These are phyloP conservation scores for Miamiensis avidus DNA, from an alignment of 169 alveolate species.

Conservation along the genomic window DNA sequence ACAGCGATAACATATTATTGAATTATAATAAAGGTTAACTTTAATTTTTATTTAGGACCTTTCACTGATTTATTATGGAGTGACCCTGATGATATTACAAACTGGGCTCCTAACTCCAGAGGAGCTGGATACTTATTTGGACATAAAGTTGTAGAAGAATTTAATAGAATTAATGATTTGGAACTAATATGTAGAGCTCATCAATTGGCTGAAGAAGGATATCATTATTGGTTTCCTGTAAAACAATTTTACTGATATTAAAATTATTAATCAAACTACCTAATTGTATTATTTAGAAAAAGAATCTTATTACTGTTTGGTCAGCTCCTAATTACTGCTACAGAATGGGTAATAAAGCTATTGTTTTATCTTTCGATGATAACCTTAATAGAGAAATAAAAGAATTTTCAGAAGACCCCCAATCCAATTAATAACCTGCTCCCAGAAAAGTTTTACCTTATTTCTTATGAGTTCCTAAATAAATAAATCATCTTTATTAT, in stretches of 20 bases:
- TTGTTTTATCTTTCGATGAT: not conserved
- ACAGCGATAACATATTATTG: not conserved
- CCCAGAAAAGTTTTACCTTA: slow-evolving; percentile 5
- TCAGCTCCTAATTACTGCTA: slow-evolving; percentile 77
- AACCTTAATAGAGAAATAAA: not conserved
- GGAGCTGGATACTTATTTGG: slow-evolving; percentile 88
- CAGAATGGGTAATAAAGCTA: slow-evolving; percentile 18
- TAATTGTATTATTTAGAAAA: slow-evolving; percentile 15
- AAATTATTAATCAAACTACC: not conserved
- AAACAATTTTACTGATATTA: not conserved
- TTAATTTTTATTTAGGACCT: not conserved
- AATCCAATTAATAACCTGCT: not conserved
- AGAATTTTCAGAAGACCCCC: not conserved
- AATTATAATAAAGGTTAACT: no score
- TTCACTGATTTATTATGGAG: slow-evolving; percentile 86
- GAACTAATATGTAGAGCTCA: slow-evolving; percentile 81
- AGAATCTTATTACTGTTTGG: slow-evolving; percentile 75
- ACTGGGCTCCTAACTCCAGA: slow-evolving; percentile 91
- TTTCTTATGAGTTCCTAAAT: not conserved
- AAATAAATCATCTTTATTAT: no score
- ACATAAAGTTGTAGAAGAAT: slow-evolving; percentile 71
- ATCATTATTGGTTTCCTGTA: slow-evolving; percentile 76
- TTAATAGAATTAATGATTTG: slow-evolving; percentile 71
- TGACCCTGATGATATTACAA: slow-evolving; percentile 97
- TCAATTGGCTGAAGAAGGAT: slow-evolving; percentile 80